Base-by-base conservation (phyloP, 164 flowering plant species). In the Chimonanthus praecox region DNA sequence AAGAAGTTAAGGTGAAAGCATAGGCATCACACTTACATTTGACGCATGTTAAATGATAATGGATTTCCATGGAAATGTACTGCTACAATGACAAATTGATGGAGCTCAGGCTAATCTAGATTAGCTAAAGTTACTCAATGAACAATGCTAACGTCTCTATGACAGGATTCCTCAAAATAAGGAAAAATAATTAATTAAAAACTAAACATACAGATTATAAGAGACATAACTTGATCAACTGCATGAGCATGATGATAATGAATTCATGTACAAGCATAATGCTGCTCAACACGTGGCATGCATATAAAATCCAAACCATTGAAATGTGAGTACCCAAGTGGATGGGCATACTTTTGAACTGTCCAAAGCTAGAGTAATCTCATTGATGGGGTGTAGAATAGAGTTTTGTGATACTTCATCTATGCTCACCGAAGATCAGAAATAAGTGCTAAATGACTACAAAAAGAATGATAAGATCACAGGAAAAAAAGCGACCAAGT, bases 1-100 rank as follows among this genome's bases (percentile, higher is more conserved):
- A 65, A 61, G n/a, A 44, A 43, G 20, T 51, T n/a, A 58, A 63
- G 18, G 7, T 49, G 49, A 67, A 74, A 44, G 76, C 49, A 45
- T 49, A 33, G 33, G 15, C 47, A 21, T 49, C n/a, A 47, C 6
- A 9, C 18, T 9, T 66, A 44, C 9, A 33, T 66, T 66, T 66
- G 45, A 33, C 33, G 33, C 33, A 33, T 33, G 33, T 33, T 33
- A 33, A 33, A 33, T 33, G 33, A 33, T 33, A 54, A 4, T 13
- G 60, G 11, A 54, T 3, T 13, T n/a, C 60, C 60, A 54, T 54
- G 60, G 10, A n/a, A 54, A 54, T 54, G 6, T 54, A 54, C 16
- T 54, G 60, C 16, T 54, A 54, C 5, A 54, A 54, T n/a, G 16
- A 54, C 16, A 54, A 54, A 54, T 54, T 10, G 11, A 54, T n/a